phyloP scores from a whole-genome alignment of 352 stramenopile species.

The Globisporangium lucens region DNA sequence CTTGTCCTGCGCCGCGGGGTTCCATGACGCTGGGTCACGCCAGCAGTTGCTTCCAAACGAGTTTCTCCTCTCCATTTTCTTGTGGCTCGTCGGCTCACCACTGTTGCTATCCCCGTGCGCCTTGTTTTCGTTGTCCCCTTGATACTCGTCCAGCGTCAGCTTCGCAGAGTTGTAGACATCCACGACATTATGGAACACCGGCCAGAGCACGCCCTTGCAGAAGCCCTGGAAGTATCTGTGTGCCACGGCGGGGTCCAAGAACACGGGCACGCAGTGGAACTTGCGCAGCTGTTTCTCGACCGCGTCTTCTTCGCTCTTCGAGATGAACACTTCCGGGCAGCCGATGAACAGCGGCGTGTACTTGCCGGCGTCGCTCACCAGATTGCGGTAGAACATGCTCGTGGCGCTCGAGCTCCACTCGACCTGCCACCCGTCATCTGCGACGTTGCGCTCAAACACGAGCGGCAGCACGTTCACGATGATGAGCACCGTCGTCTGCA shows the following conservation, averaged over 20 bases:
- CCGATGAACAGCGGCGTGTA: conserved; percentile 69
- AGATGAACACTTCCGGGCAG: conserved; percentile 73
- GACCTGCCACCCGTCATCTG: conserved; percentile 47
- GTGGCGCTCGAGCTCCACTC: conserved; percentile 73
- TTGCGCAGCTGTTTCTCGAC: conserved; percentile 75
- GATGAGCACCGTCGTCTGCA: conserved; percentile 62
- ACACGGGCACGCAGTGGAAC: conserved; percentile 95
- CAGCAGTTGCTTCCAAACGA: conserved; percentile 29
- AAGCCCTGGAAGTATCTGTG: conserved; percentile 91
- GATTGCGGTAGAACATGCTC: conserved; percentile 73
- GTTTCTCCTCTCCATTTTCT: not conserved
- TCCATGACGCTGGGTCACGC: conserved; percentile 72
- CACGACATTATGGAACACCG: conserved; percentile 96
- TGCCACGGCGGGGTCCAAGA: conserved; percentile 86
- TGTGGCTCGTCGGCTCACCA: not conserved
- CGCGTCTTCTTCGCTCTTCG: conserved; percentile 48
- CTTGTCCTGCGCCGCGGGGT: conserved; percentile 68
- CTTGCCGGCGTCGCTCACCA: conserved; percentile 46
- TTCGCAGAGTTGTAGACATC: conserved; percentile 92
- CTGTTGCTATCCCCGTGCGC: not conserved
- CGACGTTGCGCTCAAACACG: conserved; percentile 55
- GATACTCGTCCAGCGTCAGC: conserved; percentile 50
- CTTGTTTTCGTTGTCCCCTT: not conserved
- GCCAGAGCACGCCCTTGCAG: conserved; percentile 98
- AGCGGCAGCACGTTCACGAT: conserved; percentile 79